Evolutionary conservation across 495 filamentous ascomycete species (phyloP).

Genomic region (Podospora appendiculata): DNA sequence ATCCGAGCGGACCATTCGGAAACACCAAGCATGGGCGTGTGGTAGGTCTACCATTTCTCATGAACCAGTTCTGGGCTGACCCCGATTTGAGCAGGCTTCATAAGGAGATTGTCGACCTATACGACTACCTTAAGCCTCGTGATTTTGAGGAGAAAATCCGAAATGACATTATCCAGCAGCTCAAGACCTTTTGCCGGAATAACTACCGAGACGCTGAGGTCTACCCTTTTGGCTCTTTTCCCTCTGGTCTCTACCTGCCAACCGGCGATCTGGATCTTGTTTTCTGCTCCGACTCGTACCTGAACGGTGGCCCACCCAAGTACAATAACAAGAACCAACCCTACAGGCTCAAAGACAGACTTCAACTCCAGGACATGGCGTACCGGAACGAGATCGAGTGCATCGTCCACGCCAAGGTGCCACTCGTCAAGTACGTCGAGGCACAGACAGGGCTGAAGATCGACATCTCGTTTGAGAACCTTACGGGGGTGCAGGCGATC

Average conservation of each 20-base stretch:
- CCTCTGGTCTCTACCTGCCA: slow-evolving; percentile 82
- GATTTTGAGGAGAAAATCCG: slow-evolving; percentile 70
- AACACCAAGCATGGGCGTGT: slow-evolving; percentile 34
- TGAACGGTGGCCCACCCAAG: slow-evolving; percentile 22
- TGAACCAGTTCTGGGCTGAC: no score
- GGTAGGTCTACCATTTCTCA: slow-evolving; percentile 32
- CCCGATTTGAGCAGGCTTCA: slow-evolving; percentile 49
- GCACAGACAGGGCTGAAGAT: slow-evolving; percentile 63
- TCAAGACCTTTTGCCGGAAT: slow-evolving; percentile 45
- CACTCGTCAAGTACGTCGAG: slow-evolving; percentile 87
- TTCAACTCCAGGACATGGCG: slow-evolving; percentile 44
- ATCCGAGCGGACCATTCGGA: slow-evolving; percentile 39
- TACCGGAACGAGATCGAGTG: slow-evolving; percentile 47
- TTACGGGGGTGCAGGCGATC: slow-evolving; percentile 69
- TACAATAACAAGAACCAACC: slow-evolving; percentile 33
- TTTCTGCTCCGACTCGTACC: slow-evolving; percentile 60
- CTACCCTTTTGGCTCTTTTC: slow-evolving; percentile 80
- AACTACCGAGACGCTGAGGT: slow-evolving; percentile 51
- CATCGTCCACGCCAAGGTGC: slow-evolving; percentile 73
- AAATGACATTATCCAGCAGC: slow-evolving; percentile 53
- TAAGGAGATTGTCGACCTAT: slow-evolving; percentile 84
- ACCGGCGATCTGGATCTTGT: slow-evolving; percentile 92
- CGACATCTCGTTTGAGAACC: slow-evolving; percentile 92
- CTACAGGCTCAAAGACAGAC: slow-evolving; percentile 37
- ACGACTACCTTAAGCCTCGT: slow-evolving; percentile 70